Percentiles rank a stretch among this genome's conserved stretches.
Conservation (phyloP, 164 flowering plant genomes). For the Liquidambar formosana region DNA sequence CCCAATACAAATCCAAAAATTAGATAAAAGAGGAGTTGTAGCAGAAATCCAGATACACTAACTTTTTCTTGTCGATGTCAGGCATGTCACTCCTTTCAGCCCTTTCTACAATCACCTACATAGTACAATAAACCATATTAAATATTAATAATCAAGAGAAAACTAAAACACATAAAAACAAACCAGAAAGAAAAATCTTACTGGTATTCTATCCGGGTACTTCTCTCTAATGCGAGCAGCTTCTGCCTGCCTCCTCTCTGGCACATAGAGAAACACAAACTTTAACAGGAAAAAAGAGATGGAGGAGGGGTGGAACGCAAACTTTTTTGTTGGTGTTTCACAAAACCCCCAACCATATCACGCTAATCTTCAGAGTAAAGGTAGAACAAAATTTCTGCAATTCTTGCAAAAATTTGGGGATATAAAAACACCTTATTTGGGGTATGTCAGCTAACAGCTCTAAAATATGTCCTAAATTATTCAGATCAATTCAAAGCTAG, state of each 20-base stretch:
- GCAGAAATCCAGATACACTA: constrained; percentile 15
- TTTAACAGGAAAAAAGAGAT: neutral
- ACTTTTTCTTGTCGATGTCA: constrained; percentile 83
- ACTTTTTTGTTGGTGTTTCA: no score
- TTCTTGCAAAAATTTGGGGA: no score
- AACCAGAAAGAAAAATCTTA: constrained; percentile 20
- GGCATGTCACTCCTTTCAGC: constrained; percentile 79
- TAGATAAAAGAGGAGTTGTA: neutral
- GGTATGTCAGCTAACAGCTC: no score
- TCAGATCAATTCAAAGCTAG: no score
- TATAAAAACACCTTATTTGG: no score
- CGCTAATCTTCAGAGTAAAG: neutral
- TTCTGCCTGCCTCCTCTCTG: constrained; percentile 80
- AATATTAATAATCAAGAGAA: neutral
- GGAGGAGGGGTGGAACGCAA: neutral
- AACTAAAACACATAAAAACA: neutral
- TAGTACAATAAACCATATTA: constrained; percentile 5
- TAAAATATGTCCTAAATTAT: no score
- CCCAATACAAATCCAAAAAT: neutral
- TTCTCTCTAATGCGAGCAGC: constrained; percentile 78
- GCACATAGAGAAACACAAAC: constrained; percentile 8
- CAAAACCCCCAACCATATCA: no score
- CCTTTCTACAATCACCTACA: constrained; percentile 77
- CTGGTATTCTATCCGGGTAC: constrained; percentile 82
- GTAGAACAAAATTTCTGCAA: no score